Evolutionary conservation across 2,329 filamentous ascomycete genomes (phyloP).

Genomic region (Penicillium decumbens): DNA sequence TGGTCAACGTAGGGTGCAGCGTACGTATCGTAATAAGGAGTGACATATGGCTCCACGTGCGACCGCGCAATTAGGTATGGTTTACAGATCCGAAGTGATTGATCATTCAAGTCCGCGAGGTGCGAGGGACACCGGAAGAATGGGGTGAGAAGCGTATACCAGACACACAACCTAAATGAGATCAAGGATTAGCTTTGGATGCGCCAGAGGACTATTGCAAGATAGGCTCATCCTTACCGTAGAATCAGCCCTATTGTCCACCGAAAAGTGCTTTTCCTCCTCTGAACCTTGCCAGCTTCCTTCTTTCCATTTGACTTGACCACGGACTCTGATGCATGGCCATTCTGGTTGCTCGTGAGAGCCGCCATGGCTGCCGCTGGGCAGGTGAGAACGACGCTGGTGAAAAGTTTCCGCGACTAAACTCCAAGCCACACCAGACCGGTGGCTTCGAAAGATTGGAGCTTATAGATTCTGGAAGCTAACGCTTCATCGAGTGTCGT

Average conservation of each 20-base stretch:
- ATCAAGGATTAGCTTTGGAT: conserved; percentile 6
- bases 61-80: conserved; percentile 66
- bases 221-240: conserved; percentile 26
- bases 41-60: conserved; percentile 67
- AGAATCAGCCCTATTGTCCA: conserved; percentile 36
- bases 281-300: conserved; percentile 10
- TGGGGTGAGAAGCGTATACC: conserved; percentile 78
- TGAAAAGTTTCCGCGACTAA: neutral
- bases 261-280: conserved; percentile 23
- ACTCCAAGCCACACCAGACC: neutral
- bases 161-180: conserved; percentile 63
- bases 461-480: neutral
- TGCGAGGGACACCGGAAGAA: conserved; percentile 76
- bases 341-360: conserved; percentile 23
- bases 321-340: conserved; percentile 19
- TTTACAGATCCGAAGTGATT: conserved; percentile 73
- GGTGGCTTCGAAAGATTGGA: neutral
- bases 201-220: neutral
- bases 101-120: conserved; percentile 61
- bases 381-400: conserved; percentile 10
- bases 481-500: conserved; percentile 5
- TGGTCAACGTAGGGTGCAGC: conserved; percentile 75
- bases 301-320: conserved; percentile 15
- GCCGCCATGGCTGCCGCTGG: conserved; percentile 23
- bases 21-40: conserved; percentile 82